These are phyloP conservation scores for Punctularia strigosozonata DNA, from an alignment of 768 basidiomycete species.

Conservation along the genomic window DNA sequence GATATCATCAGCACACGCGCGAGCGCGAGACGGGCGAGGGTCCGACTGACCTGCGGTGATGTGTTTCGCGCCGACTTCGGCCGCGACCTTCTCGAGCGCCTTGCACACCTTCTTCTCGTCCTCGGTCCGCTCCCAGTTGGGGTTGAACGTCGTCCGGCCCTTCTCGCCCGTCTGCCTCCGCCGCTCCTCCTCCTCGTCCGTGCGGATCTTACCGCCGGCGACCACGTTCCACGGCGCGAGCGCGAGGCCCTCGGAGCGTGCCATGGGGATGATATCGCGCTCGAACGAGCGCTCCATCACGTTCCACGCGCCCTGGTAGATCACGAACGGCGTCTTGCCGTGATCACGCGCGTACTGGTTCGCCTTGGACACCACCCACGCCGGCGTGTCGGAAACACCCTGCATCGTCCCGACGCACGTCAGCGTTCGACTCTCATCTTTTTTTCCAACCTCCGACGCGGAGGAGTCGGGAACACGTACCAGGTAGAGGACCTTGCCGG, in stretches of 20 bases:
- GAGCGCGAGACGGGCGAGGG: not conserved
- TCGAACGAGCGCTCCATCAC: constrained; percentile 19
- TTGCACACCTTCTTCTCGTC: constrained; percentile 19
- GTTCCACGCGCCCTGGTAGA: constrained; percentile 21
- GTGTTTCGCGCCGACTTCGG: constrained; percentile 22
- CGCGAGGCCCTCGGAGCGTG: constrained; percentile 10
- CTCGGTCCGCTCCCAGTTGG: constrained; percentile 23
- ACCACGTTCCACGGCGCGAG: constrained; percentile 21
- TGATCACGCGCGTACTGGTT: constrained; percentile 23
- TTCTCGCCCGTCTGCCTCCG: constrained; percentile 7
- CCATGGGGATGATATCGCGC: constrained; percentile 21
- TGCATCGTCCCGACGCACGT: too few species aligned
- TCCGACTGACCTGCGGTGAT: constrained; percentile 14
- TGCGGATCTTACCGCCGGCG: constrained; percentile 17
- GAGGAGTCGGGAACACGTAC: too few species aligned
- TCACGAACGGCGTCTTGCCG: constrained; percentile 22
- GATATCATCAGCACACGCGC: not conserved
- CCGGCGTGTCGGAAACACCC: constrained; percentile 10
- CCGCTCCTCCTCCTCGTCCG: constrained; percentile 12
- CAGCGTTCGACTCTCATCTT: too few species aligned
- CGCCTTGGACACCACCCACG: constrained; percentile 16
- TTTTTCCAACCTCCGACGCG: too few species aligned
- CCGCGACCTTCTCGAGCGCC: constrained; percentile 27
- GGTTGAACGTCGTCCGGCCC: constrained; percentile 3
- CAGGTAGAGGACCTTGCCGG: constrained; percentile 28